Percentiles rank a stretch among this genome's conserved stretches.
phyloP scores from a whole-genome alignment of 768 basidiomycete genomes.

The Plicaturopsis crispa region DNA sequence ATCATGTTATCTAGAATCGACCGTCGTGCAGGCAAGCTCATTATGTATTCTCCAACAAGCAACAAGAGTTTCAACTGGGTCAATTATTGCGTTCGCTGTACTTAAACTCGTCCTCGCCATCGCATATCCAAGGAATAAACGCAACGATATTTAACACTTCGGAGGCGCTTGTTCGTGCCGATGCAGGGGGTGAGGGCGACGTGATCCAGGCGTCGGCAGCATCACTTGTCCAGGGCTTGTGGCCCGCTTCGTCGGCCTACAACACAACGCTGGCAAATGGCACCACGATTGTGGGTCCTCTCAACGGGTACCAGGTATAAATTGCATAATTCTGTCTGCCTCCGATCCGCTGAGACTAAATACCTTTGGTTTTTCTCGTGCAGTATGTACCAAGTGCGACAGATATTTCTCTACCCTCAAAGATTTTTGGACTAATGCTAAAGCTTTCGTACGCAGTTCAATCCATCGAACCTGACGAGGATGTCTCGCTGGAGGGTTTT shows the following conservation, averaged over 20 bases:
- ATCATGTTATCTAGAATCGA: too few relatives aligned
- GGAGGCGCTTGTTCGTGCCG: slow-evolving; percentile 47
- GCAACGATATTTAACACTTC: slow-evolving; percentile 24
- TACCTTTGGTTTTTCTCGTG: background rate
- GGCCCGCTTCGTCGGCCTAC: slow-evolving; percentile 39
- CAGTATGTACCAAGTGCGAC: slow-evolving; percentile 35
- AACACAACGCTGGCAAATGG: slow-evolving; percentile 61
- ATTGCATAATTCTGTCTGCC: too few relatives aligned
- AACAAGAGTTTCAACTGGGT: slow-evolving; percentile 54
- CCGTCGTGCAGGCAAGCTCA: too few relatives aligned
- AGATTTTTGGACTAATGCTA: too few relatives aligned
- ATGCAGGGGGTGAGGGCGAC: slow-evolving; percentile 61
- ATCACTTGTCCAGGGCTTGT: slow-evolving; percentile 64
- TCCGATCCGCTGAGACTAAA: too few relatives aligned
- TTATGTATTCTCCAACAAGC: slow-evolving; percentile 23
- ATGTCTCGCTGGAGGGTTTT: slow-evolving; percentile 61
- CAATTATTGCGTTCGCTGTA: slow-evolving; percentile 43
- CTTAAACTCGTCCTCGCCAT: slow-evolving; percentile 43
- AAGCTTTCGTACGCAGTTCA: slow-evolving; percentile 35
- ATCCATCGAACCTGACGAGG: slow-evolving; percentile 52
- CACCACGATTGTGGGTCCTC: slow-evolving; percentile 46
- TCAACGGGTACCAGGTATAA: slow-evolving; percentile 54
- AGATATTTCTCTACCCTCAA: background rate
- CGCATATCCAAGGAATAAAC: slow-evolving; percentile 36
- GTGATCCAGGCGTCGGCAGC: slow-evolving; percentile 62